Evolutionary conservation across 768 basidiomycete species (phyloP).

Genomic region (Auriculariales sp.): DNA sequence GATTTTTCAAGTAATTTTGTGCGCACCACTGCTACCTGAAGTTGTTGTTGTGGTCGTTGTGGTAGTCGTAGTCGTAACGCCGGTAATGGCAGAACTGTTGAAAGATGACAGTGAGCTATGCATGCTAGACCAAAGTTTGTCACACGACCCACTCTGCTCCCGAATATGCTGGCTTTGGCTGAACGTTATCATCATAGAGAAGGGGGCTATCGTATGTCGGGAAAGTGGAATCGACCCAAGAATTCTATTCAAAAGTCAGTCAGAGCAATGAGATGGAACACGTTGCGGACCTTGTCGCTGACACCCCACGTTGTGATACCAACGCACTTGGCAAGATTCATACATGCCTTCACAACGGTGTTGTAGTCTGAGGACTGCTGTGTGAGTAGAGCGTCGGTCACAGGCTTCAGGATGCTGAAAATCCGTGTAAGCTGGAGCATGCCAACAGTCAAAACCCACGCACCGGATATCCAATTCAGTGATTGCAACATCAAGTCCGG

Average conservation of each 20-base stretch:
- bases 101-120: too few species aligned
- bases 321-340: not conserved
- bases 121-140: too few species aligned
- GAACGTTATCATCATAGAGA: not conserved
- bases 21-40: too few species aligned
- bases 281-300: not conserved
- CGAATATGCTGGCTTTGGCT: not conserved
- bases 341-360: not conserved
- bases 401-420: not conserved
- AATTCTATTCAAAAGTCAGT: not conserved
- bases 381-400: not conserved
- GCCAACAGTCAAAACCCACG: not conserved
- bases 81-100: too few species aligned
- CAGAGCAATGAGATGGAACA: not conserved
- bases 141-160: too few species aligned
- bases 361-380: not conserved
- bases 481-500: not conserved
- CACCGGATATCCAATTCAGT: conserved; percentile 51
- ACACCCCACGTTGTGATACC: not conserved
- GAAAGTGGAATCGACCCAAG: not conserved
- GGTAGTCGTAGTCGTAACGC: too few species aligned
- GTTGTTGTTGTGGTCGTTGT: too few species aligned
- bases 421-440: too few species aligned
- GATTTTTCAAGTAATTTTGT: too few species aligned
- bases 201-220: not conserved